Evolutionary conservation across 148 eudicot genomes (phyloP).

Genomic region (Cornus controversa): DNA sequence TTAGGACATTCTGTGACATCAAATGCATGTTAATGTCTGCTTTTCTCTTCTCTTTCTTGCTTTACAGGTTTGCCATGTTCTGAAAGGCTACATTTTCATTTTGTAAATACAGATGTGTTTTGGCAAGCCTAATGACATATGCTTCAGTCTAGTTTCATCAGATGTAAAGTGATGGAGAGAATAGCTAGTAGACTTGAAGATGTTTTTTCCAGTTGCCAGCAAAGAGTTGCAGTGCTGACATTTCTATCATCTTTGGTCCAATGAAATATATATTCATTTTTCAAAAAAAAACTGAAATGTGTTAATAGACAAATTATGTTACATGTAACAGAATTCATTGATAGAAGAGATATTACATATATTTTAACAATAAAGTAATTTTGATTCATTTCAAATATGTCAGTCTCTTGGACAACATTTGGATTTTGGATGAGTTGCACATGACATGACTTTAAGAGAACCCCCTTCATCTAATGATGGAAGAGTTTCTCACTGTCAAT

Average conservation of each 20-base stretch:
- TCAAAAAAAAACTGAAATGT: neutral
- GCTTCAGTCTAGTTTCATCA: neutral
- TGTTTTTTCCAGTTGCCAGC: neutral
- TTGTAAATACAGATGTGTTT: neutral
- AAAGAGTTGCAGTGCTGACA: neutral
- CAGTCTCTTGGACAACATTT: neutral
- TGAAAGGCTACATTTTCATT: neutral
- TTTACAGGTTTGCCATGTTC: neutral
- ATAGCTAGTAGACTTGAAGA: neutral
- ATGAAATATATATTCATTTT: no score
- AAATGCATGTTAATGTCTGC: neutral
- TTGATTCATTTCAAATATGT: neutral
- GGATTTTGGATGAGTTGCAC: no score
- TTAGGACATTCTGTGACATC: no score
- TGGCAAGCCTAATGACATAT: no score
- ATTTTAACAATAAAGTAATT: neutral
- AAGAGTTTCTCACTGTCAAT: no score
- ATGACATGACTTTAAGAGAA: neutral
- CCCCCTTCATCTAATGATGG: no score
- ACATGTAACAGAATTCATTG: neutral
- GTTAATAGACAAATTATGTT: neutral
- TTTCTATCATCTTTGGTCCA: neutral
- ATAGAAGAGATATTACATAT: neutral
- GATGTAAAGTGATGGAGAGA: neutral
- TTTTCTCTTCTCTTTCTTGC: neutral